Base-by-base conservation (phyloP, 805 yeast genomes). In the Ogataea henricii region DNA sequence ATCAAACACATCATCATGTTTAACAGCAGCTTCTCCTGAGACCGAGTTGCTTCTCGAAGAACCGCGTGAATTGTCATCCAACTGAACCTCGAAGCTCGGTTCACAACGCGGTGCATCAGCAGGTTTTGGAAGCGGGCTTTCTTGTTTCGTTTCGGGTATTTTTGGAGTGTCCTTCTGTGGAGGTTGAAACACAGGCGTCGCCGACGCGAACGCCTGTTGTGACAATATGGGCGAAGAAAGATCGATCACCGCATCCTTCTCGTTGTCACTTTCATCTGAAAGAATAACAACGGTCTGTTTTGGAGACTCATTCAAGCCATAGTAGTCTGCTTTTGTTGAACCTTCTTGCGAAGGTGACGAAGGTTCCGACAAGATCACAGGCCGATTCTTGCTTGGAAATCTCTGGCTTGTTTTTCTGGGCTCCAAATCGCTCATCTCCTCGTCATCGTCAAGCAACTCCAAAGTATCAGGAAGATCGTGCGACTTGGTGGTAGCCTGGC, bases 1-100 rank as follows among this genome's bases (percentile, higher is more conserved):
- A 12, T 40, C 40, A 27, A 59, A 64, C 5, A 55, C 62, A 13
- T 56, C 55, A 26, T 51, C 58, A 4, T 55, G 58, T 9, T 52
- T 2, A 3, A 4, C 56, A 48, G 68, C 69, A 36, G 12, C 35
- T 4, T 71, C 56, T 40, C 72, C 78, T 22, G 69, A 72, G 21
- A 72, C 76, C 1, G 56, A 41, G n/a, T 42, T 34, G n/a, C 22
- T 20, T 18, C 42, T 45, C 1, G 56, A 46, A 4, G 56, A 47
- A 12, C 47, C 52, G 23, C 69, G 64, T 44, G 74, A 63, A 45
- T 66, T 50, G 49, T 39, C 57, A 44, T 42, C 57, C 52, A 43
- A 26, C 8, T 23, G 20, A 9, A n/a, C n/a, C n/a, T n/a, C n/a
- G n/a, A n/a, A n/a, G n/a, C n/a, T n/a, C n/a, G n/a, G n/a, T n/a